These are phyloP conservation scores for Dysphania ambrosioides DNA, from an alignment of 148 eudicot species.

Conservation along the genomic window DNA sequence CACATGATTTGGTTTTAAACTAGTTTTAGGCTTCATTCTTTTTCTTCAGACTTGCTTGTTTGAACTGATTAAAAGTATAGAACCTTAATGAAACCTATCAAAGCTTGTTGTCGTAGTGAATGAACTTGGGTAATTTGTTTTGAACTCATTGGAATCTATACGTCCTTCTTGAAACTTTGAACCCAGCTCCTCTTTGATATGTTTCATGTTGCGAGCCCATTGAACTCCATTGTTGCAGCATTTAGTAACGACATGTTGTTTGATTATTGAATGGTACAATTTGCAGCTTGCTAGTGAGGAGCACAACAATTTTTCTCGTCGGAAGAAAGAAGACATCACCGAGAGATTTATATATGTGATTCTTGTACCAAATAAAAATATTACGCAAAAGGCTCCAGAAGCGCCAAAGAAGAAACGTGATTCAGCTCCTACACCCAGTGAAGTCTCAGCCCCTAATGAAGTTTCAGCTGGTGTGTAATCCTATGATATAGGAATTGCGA, in stretches of 20 bases:
- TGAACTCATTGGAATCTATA: no score
- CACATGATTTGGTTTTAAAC: background rate
- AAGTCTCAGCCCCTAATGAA: no score
- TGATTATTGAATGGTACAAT: conserved; percentile 2
- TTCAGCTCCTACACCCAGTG: no score
- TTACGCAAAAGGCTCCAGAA: conserved; percentile 55
- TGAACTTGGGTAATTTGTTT: no score
- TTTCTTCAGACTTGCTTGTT: background rate
- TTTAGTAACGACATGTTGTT: background rate
- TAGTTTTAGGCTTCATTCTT: background rate
- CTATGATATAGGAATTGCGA: background rate
- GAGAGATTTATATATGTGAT: conserved; percentile 64
- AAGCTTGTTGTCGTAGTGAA: background rate
- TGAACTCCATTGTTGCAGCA: background rate
- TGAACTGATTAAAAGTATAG: background rate
- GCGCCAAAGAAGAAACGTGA: conserved; percentile 56
- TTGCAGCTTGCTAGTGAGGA: conserved; percentile 78
- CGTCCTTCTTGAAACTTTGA: background rate
- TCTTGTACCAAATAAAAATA: conserved; percentile 74
- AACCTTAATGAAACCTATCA: no score
- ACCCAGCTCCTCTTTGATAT: background rate
- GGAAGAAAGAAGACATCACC: conserved; percentile 35
- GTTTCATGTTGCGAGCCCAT: background rate
- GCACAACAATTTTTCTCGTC: conserved; percentile 48
- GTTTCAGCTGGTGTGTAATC: conserved; percentile 59